Percentiles rank a stretch among this genome's conserved stretches.
phyloP scores from a whole-genome alignment of 1,284 basidiomycete genomes.

The Ustilago loliicola region DNA sequence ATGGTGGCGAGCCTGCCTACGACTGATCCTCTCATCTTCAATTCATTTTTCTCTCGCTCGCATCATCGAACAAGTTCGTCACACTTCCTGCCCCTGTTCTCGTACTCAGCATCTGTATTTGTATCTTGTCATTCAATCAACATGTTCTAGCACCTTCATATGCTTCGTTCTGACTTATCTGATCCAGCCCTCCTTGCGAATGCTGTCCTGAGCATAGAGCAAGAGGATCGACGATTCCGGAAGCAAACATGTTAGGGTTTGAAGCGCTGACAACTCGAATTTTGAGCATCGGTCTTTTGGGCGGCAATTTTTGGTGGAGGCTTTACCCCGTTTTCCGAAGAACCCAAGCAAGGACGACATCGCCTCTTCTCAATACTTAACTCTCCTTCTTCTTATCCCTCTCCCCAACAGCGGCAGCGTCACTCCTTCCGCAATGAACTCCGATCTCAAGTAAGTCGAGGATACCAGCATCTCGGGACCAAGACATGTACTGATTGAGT shows the following conservation, averaged over 20 bases:
- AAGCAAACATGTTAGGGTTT: background rate
- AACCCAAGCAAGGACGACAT: slow-evolving; percentile 29
- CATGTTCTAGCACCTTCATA: slow-evolving; percentile 1
- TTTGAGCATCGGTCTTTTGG: slow-evolving; percentile 10
- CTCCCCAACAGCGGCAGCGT: background rate
- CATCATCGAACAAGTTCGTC: background rate
- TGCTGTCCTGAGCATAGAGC: too few species aligned
- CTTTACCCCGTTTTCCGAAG: slow-evolving; percentile 24
- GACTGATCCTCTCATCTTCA: slow-evolving; percentile 38
- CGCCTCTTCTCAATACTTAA: background rate
- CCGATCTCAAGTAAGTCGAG: slow-evolving; percentile 44
- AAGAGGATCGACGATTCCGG: background rate
- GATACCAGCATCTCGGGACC: background rate
- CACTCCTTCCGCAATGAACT: slow-evolving; percentile 27
- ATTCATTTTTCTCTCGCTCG: background rate
- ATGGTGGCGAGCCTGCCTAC: slow-evolving; percentile 61
- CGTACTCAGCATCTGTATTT: slow-evolving; percentile 34
- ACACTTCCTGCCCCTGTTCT: background rate
- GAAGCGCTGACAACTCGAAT: background rate
- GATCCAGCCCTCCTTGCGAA: background rate
- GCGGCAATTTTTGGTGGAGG: slow-evolving; percentile 20
- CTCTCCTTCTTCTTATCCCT: background rate
- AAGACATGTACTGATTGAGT: background rate
- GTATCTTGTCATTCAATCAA: slow-evolving; percentile 19
- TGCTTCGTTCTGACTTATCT: too few species aligned